phyloP scores from a whole-genome alignment of 805 yeast species.

The Torulaspora franciscae region DNA sequence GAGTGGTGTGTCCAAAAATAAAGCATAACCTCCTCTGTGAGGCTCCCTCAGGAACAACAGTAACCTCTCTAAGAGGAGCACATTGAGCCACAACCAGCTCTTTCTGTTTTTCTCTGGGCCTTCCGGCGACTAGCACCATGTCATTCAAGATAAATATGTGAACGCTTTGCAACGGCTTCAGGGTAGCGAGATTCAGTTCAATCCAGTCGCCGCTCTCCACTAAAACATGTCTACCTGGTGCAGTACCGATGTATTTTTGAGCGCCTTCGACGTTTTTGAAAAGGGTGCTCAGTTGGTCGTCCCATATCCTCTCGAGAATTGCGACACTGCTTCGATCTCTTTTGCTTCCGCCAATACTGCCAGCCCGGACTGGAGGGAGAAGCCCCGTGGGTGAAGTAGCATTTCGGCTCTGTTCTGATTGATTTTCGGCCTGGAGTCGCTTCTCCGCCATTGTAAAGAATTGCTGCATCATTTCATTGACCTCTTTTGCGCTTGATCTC shows the following conservation, averaged over 20 bases:
- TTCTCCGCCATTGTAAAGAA: slow-evolving; percentile 59
- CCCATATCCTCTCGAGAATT: slow-evolving; percentile 79
- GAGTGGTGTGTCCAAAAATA: slow-evolving; percentile 15
- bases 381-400: slow-evolving; percentile 15
- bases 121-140: slow-evolving; percentile 65
- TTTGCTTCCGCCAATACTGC: slow-evolving; percentile 14
- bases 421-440: slow-evolving; percentile 45
- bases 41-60: slow-evolving; percentile 35
- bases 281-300: slow-evolving; percentile 58
- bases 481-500: slow-evolving; percentile 53
- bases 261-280: slow-evolving; percentile 90
- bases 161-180: slow-evolving; percentile 71
- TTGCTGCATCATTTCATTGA: slow-evolving; percentile 55
- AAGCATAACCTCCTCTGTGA: slow-evolving; percentile 20
- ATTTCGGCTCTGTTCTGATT: slow-evolving; percentile 12
- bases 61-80: slow-evolving; percentile 66
- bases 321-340: slow-evolving; percentile 65
- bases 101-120: slow-evolving; percentile 37
- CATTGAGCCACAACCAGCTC: slow-evolving; percentile 67
- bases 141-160: slow-evolving; percentile 78
- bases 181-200: slow-evolving; percentile 78
- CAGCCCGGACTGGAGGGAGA: slow-evolving; percentile 23
- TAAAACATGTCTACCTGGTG: slow-evolving; percentile 75
- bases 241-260: slow-evolving; percentile 65
- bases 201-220: slow-evolving; percentile 81